Percentiles rank a stretch among this genome's conserved stretches.
These are phyloP conservation scores for Candida caryicola DNA, from an alignment of 805 yeast genomes.

Conservation along the genomic window DNA sequence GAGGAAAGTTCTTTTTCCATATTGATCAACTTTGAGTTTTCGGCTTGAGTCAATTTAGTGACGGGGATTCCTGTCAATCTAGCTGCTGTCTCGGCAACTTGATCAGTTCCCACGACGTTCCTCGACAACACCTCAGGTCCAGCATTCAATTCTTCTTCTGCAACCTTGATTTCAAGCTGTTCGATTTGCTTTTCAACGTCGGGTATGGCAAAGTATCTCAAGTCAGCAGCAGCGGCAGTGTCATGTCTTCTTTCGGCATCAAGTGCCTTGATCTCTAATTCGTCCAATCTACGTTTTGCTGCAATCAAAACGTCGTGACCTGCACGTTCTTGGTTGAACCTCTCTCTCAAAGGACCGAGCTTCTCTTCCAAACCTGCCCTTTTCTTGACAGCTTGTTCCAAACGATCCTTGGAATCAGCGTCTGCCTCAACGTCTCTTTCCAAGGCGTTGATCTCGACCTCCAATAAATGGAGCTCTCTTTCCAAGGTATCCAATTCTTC, in stretches of 20 bases:
- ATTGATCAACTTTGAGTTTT: conserved; percentile 85
- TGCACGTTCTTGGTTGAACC: conserved; percentile 80
- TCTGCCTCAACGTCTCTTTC: conserved; percentile 93
- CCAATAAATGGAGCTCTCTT: conserved; percentile 85
- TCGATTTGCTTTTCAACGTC: conserved; percentile 76
- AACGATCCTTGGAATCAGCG: conserved; percentile 79
- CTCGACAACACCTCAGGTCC: conserved; percentile 66
- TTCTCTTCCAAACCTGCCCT: conserved; percentile 84
- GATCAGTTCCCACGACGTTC: conserved; percentile 85
- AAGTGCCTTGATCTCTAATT: conserved; percentile 83
- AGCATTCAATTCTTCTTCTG: conserved; percentile 67
- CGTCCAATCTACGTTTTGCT: conserved; percentile 88
- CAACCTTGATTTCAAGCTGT: conserved; percentile 70
- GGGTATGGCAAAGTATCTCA: conserved; percentile 96
- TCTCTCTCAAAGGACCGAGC: conserved; percentile 77
- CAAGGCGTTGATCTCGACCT: conserved; percentile 94
- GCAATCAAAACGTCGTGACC: conserved; percentile 89
- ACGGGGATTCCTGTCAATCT: conserved; percentile 97
- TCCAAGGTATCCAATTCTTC: conserved; percentile 93
- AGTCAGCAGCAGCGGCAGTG: conserved; percentile 90
- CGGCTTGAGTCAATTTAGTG: conserved; percentile 89
- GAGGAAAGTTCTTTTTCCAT: conserved; percentile 86
- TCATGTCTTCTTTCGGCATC: conserved; percentile 98
- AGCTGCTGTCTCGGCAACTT: conserved; percentile 96
- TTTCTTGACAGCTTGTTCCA: conserved; percentile 71